A percentile compares a stretch with the other conserved stretches of the same genome.
These are phyloP conservation scores for Penicillium turbatum DNA, from an alignment of 495 filamentous ascomycete genomes.

Conservation along the genomic window DNA sequence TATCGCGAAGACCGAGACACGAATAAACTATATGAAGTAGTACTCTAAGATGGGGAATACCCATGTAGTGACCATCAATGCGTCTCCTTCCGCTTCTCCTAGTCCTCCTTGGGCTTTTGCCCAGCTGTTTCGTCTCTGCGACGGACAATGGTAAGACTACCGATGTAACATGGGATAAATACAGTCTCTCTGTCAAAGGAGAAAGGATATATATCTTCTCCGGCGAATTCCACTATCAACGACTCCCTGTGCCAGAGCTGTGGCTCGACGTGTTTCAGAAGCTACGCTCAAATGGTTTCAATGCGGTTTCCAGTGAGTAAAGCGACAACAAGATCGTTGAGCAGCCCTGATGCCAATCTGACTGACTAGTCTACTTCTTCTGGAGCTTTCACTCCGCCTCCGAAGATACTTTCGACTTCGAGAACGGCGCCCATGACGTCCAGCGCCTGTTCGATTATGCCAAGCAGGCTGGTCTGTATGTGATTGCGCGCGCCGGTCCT, in stretches of 20 bases:
- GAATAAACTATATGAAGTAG: not conserved
- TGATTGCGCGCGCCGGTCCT: slow-evolving; percentile 55
- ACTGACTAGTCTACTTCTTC: slow-evolving; percentile 46
- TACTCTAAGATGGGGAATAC: not conserved
- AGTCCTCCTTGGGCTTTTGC: slow-evolving; percentile 28
- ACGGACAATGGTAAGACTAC: slow-evolving; percentile 26
- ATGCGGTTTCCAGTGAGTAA: slow-evolving; percentile 39
- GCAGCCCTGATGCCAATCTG: not conserved
- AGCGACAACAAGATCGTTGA: not conserved
- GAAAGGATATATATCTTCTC: slow-evolving; percentile 54
- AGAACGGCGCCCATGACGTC: slow-evolving; percentile 51
- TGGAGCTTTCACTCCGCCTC: slow-evolving; percentile 52
- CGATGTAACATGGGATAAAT: slow-evolving; percentile 50
- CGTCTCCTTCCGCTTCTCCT: slow-evolving; percentile 16
- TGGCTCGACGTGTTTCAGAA: slow-evolving; percentile 63
- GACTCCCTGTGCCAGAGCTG: slow-evolving; percentile 54
- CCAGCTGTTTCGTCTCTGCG: slow-evolving; percentile 35
- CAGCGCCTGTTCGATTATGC: slow-evolving; percentile 52
- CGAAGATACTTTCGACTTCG: slow-evolving; percentile 51
- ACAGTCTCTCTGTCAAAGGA: slow-evolving; percentile 54
- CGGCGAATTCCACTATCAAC: slow-evolving; percentile 56
- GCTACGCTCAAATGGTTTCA: slow-evolving; percentile 54
- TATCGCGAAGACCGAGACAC: slow-evolving; percentile 26
- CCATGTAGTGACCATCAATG: slow-evolving; percentile 7
- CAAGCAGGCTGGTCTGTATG: slow-evolving; percentile 53